Conservation (phyloP, 1,284 basidiomycete genomes). For the Ustilago esculenta region DNA sequence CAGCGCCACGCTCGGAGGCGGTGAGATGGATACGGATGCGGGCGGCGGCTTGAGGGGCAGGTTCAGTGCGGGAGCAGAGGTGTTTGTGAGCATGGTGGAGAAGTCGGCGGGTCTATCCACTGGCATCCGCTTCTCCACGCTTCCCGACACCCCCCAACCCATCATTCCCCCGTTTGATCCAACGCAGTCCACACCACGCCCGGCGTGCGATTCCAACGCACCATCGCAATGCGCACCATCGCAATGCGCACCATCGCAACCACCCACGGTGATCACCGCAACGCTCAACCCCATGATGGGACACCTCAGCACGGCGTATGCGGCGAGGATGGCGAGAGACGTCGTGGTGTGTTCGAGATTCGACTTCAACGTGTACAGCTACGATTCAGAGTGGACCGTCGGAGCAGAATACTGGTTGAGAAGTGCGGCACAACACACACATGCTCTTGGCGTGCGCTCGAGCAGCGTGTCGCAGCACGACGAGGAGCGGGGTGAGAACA, state of each 20-base stretch:
- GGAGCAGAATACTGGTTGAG: slow-evolving; percentile 68
- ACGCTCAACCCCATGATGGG: slow-evolving; percentile 97
- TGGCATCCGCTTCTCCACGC: slow-evolving; percentile 88
- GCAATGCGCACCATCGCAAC: slow-evolving; percentile 68
- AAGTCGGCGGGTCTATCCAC: slow-evolving; percentile 93
- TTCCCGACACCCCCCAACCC: slow-evolving; percentile 73
- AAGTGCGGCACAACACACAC: neutral
- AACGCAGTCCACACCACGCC: neutral
- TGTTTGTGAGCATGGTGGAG: slow-evolving; percentile 92
- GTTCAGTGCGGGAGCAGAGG: slow-evolving; percentile 88
- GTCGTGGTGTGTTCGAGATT: slow-evolving; percentile 90
- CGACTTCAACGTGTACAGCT: slow-evolving; percentile 96
- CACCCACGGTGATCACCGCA: slow-evolving; percentile 92
- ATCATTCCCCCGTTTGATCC: slow-evolving; percentile 3
- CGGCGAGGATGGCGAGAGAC: slow-evolving; percentile 84
- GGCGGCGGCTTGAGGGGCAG: slow-evolving; percentile 84
- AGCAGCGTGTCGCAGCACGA: no score
- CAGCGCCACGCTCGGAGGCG: slow-evolving; percentile 69
- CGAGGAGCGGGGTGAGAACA: neutral
- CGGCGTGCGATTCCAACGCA: no score
- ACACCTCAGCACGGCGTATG: slow-evolving; percentile 89
- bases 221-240: no score
- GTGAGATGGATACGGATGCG: slow-evolving; percentile 71
- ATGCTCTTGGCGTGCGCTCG: neutral
- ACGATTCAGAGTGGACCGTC: slow-evolving; percentile 92